Evolutionary conservation across 2,329 filamentous ascomycete genomes (phyloP).

Genomic region (Waltergamsia citrina): DNA sequence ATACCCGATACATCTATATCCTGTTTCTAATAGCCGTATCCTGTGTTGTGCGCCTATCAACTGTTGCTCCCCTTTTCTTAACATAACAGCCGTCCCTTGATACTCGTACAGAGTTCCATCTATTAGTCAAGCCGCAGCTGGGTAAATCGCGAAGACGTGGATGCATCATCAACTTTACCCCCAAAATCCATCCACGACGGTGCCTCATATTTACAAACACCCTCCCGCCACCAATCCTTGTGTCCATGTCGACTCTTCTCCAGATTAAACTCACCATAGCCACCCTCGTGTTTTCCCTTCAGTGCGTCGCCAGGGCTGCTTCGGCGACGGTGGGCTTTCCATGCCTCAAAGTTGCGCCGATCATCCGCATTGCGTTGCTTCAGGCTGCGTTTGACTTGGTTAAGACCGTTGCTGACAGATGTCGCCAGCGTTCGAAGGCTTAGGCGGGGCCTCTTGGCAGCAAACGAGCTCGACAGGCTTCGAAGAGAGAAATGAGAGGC

Average conservation of each 20-base stretch:
- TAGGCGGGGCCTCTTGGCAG: constrained; percentile 17
- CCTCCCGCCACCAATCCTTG: constrained; percentile 25
- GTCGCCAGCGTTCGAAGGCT: constrained; percentile 18
- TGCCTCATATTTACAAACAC: constrained; percentile 19
- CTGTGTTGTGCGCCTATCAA: too few relatives aligned
- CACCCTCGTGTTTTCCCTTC: constrained; percentile 14
- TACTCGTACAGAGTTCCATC: too few relatives aligned
- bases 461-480: constrained; percentile 14
- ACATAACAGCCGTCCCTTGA: too few relatives aligned
- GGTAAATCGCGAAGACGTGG: too few relatives aligned
- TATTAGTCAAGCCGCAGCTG: too few relatives aligned
- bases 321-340: constrained; percentile 16
- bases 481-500: constrained; percentile 19
- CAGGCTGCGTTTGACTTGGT: constrained; percentile 14
- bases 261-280: constrained; percentile 13
- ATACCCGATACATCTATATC: too few relatives aligned
- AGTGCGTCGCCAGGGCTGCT: constrained; percentile 12
- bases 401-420: constrained; percentile 13
- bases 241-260: constrained; percentile 12
- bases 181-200: constrained; percentile 21
- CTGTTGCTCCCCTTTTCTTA: too few relatives aligned
- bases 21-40: too few relatives aligned
- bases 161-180: too few relatives aligned
- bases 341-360: constrained; percentile 15
- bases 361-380: constrained; percentile 14